Evolutionary conservation across 305 asterid species (phyloP).

Genomic region (Fraxinus ornus): DNA sequence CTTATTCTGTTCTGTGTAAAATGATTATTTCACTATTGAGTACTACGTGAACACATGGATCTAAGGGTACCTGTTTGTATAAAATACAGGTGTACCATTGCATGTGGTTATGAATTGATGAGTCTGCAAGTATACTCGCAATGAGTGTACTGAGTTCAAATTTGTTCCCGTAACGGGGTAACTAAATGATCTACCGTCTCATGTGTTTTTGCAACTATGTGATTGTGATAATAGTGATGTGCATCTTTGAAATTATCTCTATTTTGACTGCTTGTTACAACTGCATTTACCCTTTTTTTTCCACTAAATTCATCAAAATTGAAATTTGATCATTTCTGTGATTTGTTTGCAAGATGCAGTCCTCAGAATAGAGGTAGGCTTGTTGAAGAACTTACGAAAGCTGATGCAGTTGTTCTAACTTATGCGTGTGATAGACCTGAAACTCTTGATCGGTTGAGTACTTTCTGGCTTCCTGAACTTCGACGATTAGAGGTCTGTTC

Average conservation of each 20-base stretch:
- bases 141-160: background rate
- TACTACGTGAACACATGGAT: background rate
- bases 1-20: background rate
- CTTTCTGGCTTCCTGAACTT: conserved; percentile 98
- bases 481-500: conserved; percentile 75
- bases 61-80: background rate
- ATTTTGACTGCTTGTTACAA: background rate
- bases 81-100: background rate
- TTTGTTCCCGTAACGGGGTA: background rate
- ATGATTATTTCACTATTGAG: background rate
- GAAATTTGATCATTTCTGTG: conserved; percentile 5
- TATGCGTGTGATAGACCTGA: conserved; percentile 89
- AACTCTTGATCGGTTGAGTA: conserved; percentile 83
- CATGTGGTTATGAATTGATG: background rate
- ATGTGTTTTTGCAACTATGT: background rate
- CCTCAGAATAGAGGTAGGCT: conserved; percentile 68
- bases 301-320: conserved; percentile 2
- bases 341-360: conserved; percentile 40
- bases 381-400: conserved; percentile 74
- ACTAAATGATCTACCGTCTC: background rate
- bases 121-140: background rate
- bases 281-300: background rate
- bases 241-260: conserved; percentile 16
- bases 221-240: background rate
- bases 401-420: conserved; percentile 90